Evolutionary conservation across 2,329 filamentous ascomycete genomes (phyloP), one percentile per base, ranked within the genome.

Genomic region (Monosporascus ibericus): DNA sequence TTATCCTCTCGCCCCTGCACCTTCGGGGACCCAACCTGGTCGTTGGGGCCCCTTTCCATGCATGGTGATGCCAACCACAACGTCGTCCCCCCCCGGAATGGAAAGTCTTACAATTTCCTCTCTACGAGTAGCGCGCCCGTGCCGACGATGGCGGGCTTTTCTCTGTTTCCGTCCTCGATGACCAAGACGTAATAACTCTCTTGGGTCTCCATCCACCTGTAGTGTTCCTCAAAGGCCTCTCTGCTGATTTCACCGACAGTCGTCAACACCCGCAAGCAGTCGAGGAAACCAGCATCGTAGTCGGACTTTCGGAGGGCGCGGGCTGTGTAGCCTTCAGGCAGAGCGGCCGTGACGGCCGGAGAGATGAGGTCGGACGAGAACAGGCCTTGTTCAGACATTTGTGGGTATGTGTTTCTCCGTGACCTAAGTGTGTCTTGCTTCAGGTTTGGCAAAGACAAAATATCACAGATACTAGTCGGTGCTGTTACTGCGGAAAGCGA

Each of bases 91-190:
- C 30, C 30, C 4, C 30, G 30, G 9, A 14, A 55, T 24, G n/a
- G 17, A 8, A 34, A 27, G 48, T 77, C 85, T 68, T 75, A 90
- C 87, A 94, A 94, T 74, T 97, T 97, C 73, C 87, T 83, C 82
- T 99, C 94, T 48, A 96, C 90, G 60, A 97, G 82, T 71, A 97
- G 73, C 37, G 88, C 88, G 2, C 94, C 94, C 0, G 91, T 96
- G 25, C 89, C 92, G n/a, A 97, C 94, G 48, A 97, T 83, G 57
- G 78, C 78, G 47, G 72, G 72, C 50, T 80, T 75, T 30, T 72
- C 70, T 48, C 72, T 70, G 48, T 69, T 72, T 22, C 79, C 82
- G 68, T 97, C 88, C 66, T 90, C 86, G 50, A 97, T 87, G 56
- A 92, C 88, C 34, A 97, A 76, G 53, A 96, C 78, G 70, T 89